These are phyloP conservation scores for Cryptosporidium andersoni DNA, from an alignment of 169 alveolate genomes.

Conservation along the genomic window DNA sequence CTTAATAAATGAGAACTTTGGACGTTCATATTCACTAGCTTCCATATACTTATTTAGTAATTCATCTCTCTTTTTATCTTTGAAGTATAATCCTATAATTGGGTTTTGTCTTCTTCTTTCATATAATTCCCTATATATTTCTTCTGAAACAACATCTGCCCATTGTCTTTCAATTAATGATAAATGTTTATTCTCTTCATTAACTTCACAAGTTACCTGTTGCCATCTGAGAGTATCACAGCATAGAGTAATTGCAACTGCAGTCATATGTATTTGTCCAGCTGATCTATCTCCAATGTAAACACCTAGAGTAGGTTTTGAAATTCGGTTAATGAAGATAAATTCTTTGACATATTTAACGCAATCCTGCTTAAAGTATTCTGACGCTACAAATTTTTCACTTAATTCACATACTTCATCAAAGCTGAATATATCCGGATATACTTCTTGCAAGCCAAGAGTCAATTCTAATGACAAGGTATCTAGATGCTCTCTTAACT, in stretches of 20 bases:
- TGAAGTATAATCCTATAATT: constrained; percentile 23
- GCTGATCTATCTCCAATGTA: constrained; percentile 35
- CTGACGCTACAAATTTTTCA: constrained; percentile 63
- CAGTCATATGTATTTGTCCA: constrained; percentile 22
- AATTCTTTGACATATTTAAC: constrained; percentile 2
- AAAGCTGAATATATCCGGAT: constrained; percentile 20
- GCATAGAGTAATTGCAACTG: constrained; percentile 45
- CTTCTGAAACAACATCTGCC: constrained; percentile 69
- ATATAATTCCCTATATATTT: constrained; percentile 21
- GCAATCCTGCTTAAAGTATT: constrained; percentile 54
- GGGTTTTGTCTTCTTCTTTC: constrained; percentile 3
- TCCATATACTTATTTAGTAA: constrained; percentile 2
- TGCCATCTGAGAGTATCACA: constrained; percentile 70
- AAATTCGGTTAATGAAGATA: constrained; percentile 13
- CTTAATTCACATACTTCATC: constrained; percentile 52
- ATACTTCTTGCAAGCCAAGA: constrained; percentile 48
- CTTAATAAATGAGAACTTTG: background rate
- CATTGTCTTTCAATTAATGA: constrained; percentile 50
- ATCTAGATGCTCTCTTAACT: constrained; percentile 52
- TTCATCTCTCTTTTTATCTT: constrained; percentile 33
- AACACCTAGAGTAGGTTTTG: constrained; percentile 35
- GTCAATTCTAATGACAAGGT: constrained; percentile 36
- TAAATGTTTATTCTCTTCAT: background rate
- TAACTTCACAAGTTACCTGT: constrained; percentile 21
- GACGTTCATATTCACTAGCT: constrained; percentile 2